Conservation (phyloP, 1,139 yeast species). For the Hansenula sp. region DNA sequence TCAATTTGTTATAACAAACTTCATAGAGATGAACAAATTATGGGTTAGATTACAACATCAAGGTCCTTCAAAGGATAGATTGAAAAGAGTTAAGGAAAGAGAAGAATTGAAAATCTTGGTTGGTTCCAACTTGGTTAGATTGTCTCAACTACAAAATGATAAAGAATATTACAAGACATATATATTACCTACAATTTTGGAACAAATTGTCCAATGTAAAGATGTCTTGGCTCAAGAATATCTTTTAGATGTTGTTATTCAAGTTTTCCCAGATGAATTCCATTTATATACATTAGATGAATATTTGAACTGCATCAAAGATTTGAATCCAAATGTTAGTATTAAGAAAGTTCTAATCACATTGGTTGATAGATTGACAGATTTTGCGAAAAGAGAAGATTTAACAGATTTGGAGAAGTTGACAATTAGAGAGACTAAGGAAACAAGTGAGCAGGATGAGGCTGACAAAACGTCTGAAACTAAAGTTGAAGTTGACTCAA, state of each 20-base stretch:
- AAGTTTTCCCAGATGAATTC: conserved; percentile 91
- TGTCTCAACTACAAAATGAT: conserved; percentile 83
- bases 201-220: conserved; percentile 88
- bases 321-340: conserved; percentile 67
- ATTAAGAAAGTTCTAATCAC: conserved; percentile 65
- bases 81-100: conserved; percentile 72
- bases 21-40: conserved; percentile 93
- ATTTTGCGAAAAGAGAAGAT: conserved; percentile 39
- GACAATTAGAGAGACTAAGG: conserved; percentile 15
- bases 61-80: conserved; percentile 85
- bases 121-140: conserved; percentile 86
- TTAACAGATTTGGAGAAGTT: conserved; percentile 15
- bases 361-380: conserved; percentile 70
- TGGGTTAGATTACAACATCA: conserved; percentile 98
- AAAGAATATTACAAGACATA: conserved; percentile 54
- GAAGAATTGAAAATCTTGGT: conserved; percentile 87
- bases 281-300: conserved; percentile 73
- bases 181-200: conserved; percentile 77
- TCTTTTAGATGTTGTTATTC: conserved; percentile 82
- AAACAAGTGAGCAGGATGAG: conserved; percentile 6
- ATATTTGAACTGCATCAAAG: conserved; percentile 62
- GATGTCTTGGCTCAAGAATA: conserved; percentile 93
- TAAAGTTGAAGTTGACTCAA: conserved; percentile 1
- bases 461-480: neutral
- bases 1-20: conserved; percentile 79